Evolutionary conservation across 768 basidiomycete genomes (phyloP).

Genomic region (Macrolepiota albuminosa): DNA sequence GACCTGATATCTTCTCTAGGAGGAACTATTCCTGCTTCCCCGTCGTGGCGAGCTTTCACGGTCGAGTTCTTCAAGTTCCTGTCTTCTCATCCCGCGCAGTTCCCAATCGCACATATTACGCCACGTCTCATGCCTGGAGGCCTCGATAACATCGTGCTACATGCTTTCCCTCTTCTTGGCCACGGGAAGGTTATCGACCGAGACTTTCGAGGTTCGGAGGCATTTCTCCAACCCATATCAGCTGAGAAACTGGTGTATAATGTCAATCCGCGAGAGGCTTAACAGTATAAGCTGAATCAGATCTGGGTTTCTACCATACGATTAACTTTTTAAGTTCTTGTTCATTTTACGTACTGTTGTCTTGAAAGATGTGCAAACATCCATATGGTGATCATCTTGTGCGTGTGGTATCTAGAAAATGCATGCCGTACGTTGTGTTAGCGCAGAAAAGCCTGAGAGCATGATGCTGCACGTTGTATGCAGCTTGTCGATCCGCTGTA

Average conservation of each 20-base stretch:
- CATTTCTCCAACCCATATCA: constrained; percentile 25
- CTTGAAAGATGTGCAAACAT: not conserved
- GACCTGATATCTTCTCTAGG: constrained; percentile 8
- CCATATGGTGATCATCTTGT: not conserved
- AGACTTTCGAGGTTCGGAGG: constrained; percentile 1
- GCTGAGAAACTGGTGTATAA: constrained; percentile 28
- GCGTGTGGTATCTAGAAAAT: not conserved
- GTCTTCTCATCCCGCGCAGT: constrained; percentile 17
- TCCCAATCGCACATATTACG: constrained; percentile 22
- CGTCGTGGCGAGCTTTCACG: constrained; percentile 23
- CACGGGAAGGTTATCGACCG: constrained; percentile 24
- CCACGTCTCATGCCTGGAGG: constrained; percentile 31
- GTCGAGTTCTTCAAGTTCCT: constrained; percentile 28
- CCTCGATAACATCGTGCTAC: constrained; percentile 19
- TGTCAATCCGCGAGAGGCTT: not conserved
- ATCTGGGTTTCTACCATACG: not conserved
- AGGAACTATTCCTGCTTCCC: constrained; percentile 18
- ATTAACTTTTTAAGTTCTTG: no score
- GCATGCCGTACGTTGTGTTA: no score
- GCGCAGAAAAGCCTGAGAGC: not conserved
- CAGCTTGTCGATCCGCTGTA: not conserved
- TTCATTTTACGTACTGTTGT: not conserved
- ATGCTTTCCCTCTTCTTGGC: constrained; percentile 26
- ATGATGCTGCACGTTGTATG: not conserved
- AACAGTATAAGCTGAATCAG: not conserved